Base-by-base conservation (phyloP, 306 rosid species). In the Lithocarpus polystachyus region DNA sequence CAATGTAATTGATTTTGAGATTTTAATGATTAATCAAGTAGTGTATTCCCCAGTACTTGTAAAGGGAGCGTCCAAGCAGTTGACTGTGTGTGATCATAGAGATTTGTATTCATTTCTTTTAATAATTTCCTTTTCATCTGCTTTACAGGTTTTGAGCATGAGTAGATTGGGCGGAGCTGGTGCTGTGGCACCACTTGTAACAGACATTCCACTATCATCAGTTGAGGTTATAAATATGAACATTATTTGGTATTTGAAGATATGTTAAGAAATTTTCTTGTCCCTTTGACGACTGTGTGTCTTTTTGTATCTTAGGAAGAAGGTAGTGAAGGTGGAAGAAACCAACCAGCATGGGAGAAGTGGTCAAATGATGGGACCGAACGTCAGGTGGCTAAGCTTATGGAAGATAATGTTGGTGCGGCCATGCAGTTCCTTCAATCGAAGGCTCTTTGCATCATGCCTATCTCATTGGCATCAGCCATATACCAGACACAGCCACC, bases 131-230 rank as follows among this genome's bases (percentile, higher is more conserved):
- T 12, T 31, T 71, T 81, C 64, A 62, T 77, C 60, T 84, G 68
- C 83, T 79, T 80, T 86, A 77, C 89, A 94, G 98, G 98, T 94
- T 84, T 85, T 94, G 87, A 94, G 98, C 94, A 90, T 94, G 97
- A 94, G 98, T 81, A 87, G 98, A 88, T 81, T 94, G 89, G 97
- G 98, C 29, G 98, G 98, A 86, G 97, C 97, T 55, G 97, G 97
- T 82, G 98, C 98, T 12, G 98, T 94, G 65, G 98, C 97, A 31
- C 98, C 97, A 82, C 92, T 92, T 60, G 97, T 92, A 83, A 92
- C 94, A 31, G 98, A 94, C 69, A 88, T 92, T 79, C 97, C 97
- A 84, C 88, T 92, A 88, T 90, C 96, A 26, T 92, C 98, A 19
- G 92, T 92, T 40, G 94, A 94, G 98, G 98, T 94, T 80, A 77